Conservation (phyloP, 2,329 filamentous ascomycete genomes). For the Stachybotrys chlorohalonatus region DNA sequence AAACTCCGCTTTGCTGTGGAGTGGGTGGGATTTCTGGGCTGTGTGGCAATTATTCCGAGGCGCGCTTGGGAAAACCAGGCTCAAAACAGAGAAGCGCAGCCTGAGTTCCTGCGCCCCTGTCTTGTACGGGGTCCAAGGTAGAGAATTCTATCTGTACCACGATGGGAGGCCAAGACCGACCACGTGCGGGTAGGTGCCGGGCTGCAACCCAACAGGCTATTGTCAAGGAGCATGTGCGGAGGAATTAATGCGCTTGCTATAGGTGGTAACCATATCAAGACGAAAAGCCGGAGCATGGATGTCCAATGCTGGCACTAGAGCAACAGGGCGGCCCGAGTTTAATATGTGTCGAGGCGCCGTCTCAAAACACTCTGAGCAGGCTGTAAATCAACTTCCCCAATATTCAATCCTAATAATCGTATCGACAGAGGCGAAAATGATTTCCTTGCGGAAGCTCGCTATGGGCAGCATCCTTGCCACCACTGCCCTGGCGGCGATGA, state of each 20-base stretch:
- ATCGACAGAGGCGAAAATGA: slow-evolving; percentile 1
- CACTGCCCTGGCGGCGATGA: slow-evolving; percentile 5
- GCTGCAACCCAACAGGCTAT: neutral
- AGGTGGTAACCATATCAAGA: neutral
- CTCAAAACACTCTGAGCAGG: neutral
- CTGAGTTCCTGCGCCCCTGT: neutral
- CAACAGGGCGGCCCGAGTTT: neutral
- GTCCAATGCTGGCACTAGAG: neutral
- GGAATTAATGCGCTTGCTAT: neutral
- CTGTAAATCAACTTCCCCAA: neutral
- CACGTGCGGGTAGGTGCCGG: neutral
- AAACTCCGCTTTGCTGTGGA: neutral
- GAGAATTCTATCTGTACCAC: neutral
- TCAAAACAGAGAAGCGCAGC: neutral
- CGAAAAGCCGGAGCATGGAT: neutral
- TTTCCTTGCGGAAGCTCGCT: slow-evolving; percentile 10
- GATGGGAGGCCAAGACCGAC: neutral
- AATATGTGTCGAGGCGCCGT: neutral
- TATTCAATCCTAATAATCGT: neutral
- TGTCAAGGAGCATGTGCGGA: neutral
- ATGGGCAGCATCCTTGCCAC: slow-evolving; percentile 12
- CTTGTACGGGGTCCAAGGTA: neutral
- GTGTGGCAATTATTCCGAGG: slow-evolving; percentile 2
- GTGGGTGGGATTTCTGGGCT: neutral
- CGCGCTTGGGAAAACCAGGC: neutral